Evolutionary conservation across 768 basidiomycete genomes (phyloP), one percentile per base, ranked within the genome.

Genomic region (Suillus decipiens): DNA sequence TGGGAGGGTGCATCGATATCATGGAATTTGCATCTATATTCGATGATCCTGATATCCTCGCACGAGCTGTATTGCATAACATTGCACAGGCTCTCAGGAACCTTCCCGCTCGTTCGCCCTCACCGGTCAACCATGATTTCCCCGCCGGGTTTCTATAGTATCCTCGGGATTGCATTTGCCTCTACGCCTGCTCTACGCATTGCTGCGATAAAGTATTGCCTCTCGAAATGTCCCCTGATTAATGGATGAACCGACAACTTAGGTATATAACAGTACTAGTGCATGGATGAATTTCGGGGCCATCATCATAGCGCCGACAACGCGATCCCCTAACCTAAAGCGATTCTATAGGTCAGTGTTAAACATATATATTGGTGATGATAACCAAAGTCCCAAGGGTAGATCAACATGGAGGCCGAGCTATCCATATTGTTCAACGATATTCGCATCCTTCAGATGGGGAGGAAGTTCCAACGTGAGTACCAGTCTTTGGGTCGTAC

Each of bases 391-490:
- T 19, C 22, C 19, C 8, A n/a, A 48, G 28, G 34, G 9, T 31
- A 39, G 50, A 50, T 37, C 37, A 33, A 28, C 12, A 64, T 64
- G 63, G 61, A 64, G 11, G 60, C 51, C 28, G 63, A 63, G 22
- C 33, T 63, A 17, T 33, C 42, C 33, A 28, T 36, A 34, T 19
- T 62, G 3, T 39, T 61, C 22, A 36, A 62, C 15, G 53, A 62
- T 47, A 9, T 62, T 8, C 39, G 43, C 43, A 62, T 64, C 33
- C 63, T 64, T 54, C 63, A 62, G 41, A 43, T 55, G 34, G 48
- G 14, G 24, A 51, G 61, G 39, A 54, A 62, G 51, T 64, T 39
- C n/a, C 62, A 63, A 34, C 24, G 59, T 63, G 8, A 63, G 62
- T 61, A 41, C 17, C 9, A 2, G 11, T 24, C 14, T 39, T 51